Evolutionary conservation across 306 rosid species (phyloP), one percentile per base, ranked within the genome.

Genomic region (Abrus pulchellus): DNA sequence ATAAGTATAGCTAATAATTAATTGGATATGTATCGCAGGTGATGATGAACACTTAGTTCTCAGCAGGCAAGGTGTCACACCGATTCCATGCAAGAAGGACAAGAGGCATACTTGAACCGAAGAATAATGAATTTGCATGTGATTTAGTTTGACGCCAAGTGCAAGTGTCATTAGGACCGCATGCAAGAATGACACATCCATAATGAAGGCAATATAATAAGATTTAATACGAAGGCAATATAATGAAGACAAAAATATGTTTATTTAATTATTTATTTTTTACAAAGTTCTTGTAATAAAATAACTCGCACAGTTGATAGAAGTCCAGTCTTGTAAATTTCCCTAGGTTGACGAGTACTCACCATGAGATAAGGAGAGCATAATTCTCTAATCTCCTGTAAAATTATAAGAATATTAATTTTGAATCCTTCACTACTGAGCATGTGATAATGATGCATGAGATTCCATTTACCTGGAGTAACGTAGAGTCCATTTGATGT

Each of bases 1-100:
- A 4, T 49, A 52, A 4, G 28, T 47, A 47, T 47, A 4, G 1
- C 13, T 47, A 7, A 20, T 6, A 30, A 30, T 29, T 29, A 9
- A 59, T 59, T 9, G 10, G 3, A 41, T 33, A 29, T 59, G n/a
- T 64, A 38, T 63, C 13, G 45, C 55, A 20, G 43, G 1, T 1
- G 0, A 5, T 5, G 44, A 61, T 61, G 27, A 10, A 20, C 7
- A 4, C 30, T 54, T 8, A 14, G 13, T 9, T 38, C 61, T 69
- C 29, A 4, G 50, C 50, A 47, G 50, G 86, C 78, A 40, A 82
- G 68, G 86, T 77, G 86, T 83, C 78, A 9, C 45, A 41, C 3
- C 30, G 29, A 61, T 0, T 32, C 3, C 82, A 83, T 83, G 82
- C 82, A 83, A n/a, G 70, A 62, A 33, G 28, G 72, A 71, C 78